Percentiles rank a stretch among this genome's conserved stretches.
These are phyloP conservation scores for Corylus avellana DNA, from an alignment of 306 rosid genomes.

Conservation along the genomic window DNA sequence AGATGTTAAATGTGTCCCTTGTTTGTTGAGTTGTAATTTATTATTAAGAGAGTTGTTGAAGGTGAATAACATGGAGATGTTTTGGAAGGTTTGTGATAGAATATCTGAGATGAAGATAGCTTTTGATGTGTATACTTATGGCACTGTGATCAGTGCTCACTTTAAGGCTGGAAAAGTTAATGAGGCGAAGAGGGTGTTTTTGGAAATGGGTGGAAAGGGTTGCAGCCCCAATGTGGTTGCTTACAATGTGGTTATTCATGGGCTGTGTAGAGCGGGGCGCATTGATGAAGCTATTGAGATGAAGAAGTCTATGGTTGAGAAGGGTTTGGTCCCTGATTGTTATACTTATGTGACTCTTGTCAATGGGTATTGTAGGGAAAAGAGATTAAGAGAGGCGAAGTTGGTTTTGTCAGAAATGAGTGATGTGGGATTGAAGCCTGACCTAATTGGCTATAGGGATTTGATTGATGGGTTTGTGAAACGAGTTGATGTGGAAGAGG, in stretches of 20 bases:
- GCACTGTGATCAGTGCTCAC: constrained; percentile 45
- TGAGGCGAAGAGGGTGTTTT: constrained; percentile 35
- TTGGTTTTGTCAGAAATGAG: constrained; percentile 36
- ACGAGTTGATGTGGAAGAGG: constrained; percentile 38
- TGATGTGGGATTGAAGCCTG: constrained; percentile 36
- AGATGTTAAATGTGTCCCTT: constrained; percentile 36
- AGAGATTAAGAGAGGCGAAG: constrained; percentile 38
- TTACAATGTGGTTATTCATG: constrained; percentile 34
- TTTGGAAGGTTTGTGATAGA: constrained; percentile 52
- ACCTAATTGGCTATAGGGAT: constrained; percentile 23
- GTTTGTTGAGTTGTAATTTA: constrained; percentile 36
- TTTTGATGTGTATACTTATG: constrained; percentile 43
- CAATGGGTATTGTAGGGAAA: constrained; percentile 39
- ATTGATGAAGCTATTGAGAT: constrained; percentile 38
- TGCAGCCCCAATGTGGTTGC: constrained; percentile 33
- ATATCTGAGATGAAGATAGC: constrained; percentile 39
- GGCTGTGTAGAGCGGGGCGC: constrained; percentile 39
- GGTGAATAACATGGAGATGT: constrained; percentile 34
- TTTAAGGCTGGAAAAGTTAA: constrained; percentile 41
- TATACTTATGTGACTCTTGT: constrained; percentile 34
- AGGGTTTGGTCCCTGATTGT: constrained; percentile 39
- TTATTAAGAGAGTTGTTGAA: constrained; percentile 46
- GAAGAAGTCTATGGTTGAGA: constrained; percentile 31
- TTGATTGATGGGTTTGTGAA: constrained; percentile 44
- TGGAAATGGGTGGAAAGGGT: constrained; percentile 53